Evolutionary conservation across 805 yeast species (phyloP).

Genomic region (Blastobotrys attinorum): DNA sequence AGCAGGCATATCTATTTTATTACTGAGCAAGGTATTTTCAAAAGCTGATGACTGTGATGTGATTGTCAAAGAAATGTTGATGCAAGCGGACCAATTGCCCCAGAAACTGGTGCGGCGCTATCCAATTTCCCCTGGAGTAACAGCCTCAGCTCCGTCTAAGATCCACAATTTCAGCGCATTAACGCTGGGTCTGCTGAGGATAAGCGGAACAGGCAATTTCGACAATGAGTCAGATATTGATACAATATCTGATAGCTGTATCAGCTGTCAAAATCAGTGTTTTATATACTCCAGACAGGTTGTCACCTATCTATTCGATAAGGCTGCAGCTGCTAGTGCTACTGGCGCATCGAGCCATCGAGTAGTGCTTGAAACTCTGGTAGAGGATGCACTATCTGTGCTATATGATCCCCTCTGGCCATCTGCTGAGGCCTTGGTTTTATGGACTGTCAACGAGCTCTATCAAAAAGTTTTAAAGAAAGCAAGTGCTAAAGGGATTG

Average conservation of each 20-base stretch:
- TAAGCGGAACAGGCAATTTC: background rate
- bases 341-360: background rate
- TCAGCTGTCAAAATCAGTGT: background rate
- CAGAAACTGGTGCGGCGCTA: background rate
- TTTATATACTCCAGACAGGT: background rate
- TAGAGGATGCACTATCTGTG: conserved; percentile 48
- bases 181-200: background rate
- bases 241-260: background rate
- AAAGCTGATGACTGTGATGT: background rate
- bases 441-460: background rate
- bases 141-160: background rate
- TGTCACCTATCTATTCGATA: background rate
- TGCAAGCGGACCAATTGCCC: background rate
- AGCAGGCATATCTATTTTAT: background rate
- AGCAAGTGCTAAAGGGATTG: conserved; percentile 30
- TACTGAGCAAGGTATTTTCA: background rate
- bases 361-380: conserved; percentile 40
- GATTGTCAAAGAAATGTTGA: background rate
- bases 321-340: background rate
- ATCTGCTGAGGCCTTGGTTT: conserved; percentile 44
- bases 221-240: background rate
- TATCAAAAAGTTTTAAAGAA: background rate
- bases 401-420: conserved; percentile 55
- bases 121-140: background rate
- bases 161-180: conserved; percentile 4